A percentile compares a stretch with the other conserved stretches of the same genome.
Evolutionary conservation across 805 yeast genomes (phyloP).

Genomic region (Myxozyma neotropica): DNA sequence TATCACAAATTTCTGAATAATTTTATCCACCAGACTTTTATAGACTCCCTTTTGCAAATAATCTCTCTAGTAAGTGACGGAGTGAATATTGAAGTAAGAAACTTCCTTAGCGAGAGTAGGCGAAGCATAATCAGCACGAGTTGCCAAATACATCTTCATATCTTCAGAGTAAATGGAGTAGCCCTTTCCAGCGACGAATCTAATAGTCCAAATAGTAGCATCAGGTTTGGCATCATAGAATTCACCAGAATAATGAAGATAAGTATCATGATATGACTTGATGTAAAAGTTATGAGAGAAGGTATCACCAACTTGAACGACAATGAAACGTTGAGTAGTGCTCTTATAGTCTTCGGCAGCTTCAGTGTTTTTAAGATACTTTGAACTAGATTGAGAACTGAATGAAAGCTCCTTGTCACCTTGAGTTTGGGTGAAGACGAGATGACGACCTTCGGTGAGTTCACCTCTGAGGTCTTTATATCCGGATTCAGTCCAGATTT

Average conservation of each 20-base stretch:
- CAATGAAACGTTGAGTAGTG: slow-evolving; percentile 8
- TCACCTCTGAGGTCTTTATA: slow-evolving; percentile 34
- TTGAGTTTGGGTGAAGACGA: slow-evolving; percentile 18
- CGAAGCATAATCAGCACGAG: neutral
- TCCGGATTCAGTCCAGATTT: slow-evolving; percentile 33
- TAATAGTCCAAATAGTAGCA: slow-evolving; percentile 6
- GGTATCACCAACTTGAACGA: slow-evolving; percentile 18
- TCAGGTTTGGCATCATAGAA: slow-evolving; percentile 1
- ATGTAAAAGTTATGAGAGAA: slow-evolving; percentile 18
- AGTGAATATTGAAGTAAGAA: slow-evolving; percentile 10
- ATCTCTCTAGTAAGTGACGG: slow-evolving; percentile 14
- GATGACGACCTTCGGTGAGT: slow-evolving; percentile 36
- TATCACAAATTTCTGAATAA: too few species aligned
- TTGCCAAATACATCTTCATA: slow-evolving; percentile 3
- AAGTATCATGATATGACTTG: slow-evolving; percentile 9
- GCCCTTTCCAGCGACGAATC: slow-evolving; percentile 11
- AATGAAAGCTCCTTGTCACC: neutral
- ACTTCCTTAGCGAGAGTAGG: neutral
- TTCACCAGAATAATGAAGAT: slow-evolving; percentile 8
- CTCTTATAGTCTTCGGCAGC: slow-evolving; percentile 2
- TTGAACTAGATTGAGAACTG: neutral
- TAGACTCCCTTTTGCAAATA: too few species aligned
- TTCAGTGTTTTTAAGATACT: neutral
- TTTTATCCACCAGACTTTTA: too few species aligned
- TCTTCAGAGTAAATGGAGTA: slow-evolving; percentile 10